phyloP scores from a whole-genome alignment of 371 early-diverging fungal species.

The Syncephalastrum sp. region DNA sequence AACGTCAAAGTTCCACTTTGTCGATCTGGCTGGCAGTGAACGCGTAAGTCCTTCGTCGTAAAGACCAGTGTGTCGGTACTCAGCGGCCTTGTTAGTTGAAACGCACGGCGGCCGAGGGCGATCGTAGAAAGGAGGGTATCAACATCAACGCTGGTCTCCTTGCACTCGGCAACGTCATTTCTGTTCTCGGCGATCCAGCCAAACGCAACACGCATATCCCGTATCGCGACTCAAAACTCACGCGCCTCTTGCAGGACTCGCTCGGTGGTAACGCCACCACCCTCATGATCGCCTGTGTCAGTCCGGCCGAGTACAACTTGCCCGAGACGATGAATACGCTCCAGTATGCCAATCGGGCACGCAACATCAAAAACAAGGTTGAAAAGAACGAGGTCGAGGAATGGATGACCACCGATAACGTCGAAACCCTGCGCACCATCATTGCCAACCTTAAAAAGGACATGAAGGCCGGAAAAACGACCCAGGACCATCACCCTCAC shows the following conservation, averaged over 20 bases:
- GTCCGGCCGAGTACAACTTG: constrained; percentile 76
- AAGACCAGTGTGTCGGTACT: not conserved
- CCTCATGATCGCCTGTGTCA: constrained; percentile 93
- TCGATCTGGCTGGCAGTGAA: constrained; percentile 99
- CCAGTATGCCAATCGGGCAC: constrained; percentile 87
- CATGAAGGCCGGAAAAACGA: constrained; percentile 18
- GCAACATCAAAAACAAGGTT: constrained; percentile 83
- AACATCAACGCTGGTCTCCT: constrained; percentile 97
- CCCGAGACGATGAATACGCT: constrained; percentile 92
- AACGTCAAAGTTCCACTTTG: constrained; percentile 96
- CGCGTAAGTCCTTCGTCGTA: constrained; percentile 48
- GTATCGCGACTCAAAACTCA: constrained; percentile 98
- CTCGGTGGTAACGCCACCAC: constrained; percentile 93
- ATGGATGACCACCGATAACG: constrained; percentile 60
- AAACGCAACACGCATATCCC: constrained; percentile 78
- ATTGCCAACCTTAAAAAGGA: constrained; percentile 58
- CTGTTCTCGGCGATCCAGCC: constrained; percentile 90
- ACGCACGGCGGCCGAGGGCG: constrained; percentile 93
- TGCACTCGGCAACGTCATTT: constrained; percentile 98
- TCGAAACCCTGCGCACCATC: constrained; percentile 53
- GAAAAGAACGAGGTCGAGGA: constrained; percentile 72
- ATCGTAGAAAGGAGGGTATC: constrained; percentile 95
- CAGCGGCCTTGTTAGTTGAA: constrained; percentile 60
- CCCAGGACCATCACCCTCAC: constrained; percentile 8
- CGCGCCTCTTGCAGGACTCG: constrained; percentile 94